phyloP scores from a whole-genome alignment of 495 filamentous ascomycete genomes.

The Delitschia confertaspora region DNA sequence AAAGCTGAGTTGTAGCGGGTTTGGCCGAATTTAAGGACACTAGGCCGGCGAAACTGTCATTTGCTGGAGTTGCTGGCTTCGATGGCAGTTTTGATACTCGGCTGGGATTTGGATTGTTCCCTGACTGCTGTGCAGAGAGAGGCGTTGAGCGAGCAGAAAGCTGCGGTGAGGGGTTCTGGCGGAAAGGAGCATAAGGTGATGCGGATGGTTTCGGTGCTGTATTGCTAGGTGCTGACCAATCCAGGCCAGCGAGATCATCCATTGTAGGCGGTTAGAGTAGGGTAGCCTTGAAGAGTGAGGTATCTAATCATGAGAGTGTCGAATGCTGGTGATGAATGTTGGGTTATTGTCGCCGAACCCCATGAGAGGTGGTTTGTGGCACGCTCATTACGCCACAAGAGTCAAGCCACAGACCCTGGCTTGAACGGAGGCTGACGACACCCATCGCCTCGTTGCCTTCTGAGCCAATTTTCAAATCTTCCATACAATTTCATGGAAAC shows the following conservation, averaged over 20 bases:
- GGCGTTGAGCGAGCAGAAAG: conserved; percentile 61
- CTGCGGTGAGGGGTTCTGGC: conserved; percentile 50
- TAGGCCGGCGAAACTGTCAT: conserved; percentile 84
- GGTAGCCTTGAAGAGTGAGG: not conserved
- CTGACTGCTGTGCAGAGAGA: conserved; percentile 43
- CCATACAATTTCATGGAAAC: no score
- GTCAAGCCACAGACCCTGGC: no score
- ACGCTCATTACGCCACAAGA: no score
- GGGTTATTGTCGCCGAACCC: no score
- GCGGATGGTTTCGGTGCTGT: conserved; percentile 41
- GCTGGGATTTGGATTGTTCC: conserved; percentile 20
- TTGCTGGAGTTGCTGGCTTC: conserved; percentile 52
- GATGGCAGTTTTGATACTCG: conserved; percentile 35
- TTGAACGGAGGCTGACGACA: no score
- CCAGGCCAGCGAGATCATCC: conserved; percentile 52
- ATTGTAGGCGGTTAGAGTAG: conserved; percentile 36
- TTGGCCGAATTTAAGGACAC: conserved; percentile 67
- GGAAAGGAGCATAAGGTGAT: conserved; percentile 46
- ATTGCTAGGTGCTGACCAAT: conserved; percentile 42
- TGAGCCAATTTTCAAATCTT: no score
- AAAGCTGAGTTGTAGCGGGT: conserved; percentile 55
- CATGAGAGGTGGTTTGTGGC: no score
- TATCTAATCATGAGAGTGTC: not conserved
- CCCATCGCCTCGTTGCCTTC: no score
- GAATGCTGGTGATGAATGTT: no score